Evolutionary conservation across 805 yeast genomes (phyloP), one percentile per base, ranked within the genome.

Genomic region (Jamesozyma piceae): DNA sequence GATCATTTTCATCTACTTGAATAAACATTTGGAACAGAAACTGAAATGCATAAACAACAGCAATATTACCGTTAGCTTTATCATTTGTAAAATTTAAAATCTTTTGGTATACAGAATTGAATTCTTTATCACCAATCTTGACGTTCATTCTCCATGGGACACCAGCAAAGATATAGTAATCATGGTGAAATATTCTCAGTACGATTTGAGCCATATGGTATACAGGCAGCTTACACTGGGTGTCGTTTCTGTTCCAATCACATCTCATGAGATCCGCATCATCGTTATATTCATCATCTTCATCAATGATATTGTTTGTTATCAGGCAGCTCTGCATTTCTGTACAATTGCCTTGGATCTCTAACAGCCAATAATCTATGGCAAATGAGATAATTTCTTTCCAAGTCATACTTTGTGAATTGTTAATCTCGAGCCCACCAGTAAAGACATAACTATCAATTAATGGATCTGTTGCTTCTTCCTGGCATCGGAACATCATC

Each of bases 121-220:
- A 71, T 44, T 75, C 80, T 1, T 64, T 55, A 9, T 65, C 64
- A 5, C 76, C 74, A 10, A 82, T 78, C 31, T 66, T 67, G 29
- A 80, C 86, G 52, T 76, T 82, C 80, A 82, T 79, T 52, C 88
- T 73, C 64, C 82, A 76, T 1, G 92, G 92, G 6, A 87, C 83
- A 1, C 95, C 95, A 2, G 89, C 80, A 58, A 69, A 80, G 4
- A 83, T 79, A 42, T 82, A 82, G 44, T 83, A 76, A 59, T 86
- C 95, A 59, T 82, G 80, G 48, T 83, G 86, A 43, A 83, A 79
- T 24, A 82, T 72, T 40, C 84, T 75, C 56, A 85, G 73, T 36
- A 78, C 74, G 14, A 83, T 75, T 54, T 82, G 89, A 1, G 85
- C 77, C 65, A 82, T 68, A 55, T 85, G 89, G 59, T 77, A 82